Conservation (phyloP, 2,329 filamentous ascomycete species). For the Trematosphaeria pertusa region DNA sequence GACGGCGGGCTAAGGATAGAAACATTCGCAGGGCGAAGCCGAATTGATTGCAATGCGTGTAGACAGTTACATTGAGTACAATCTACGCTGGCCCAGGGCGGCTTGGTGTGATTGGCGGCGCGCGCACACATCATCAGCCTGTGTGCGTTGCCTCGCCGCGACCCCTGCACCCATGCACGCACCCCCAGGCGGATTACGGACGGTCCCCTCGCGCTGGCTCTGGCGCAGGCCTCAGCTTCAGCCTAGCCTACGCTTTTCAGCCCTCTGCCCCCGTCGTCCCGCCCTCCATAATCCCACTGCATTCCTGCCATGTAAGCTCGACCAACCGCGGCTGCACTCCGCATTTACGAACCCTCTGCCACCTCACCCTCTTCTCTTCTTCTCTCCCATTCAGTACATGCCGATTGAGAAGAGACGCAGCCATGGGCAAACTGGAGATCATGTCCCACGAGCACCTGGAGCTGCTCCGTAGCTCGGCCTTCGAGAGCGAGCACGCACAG, state of each 20-base stretch:
- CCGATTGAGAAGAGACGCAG: constrained; percentile 11
- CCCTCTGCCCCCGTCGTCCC: constrained; percentile 4
- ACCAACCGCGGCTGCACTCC: constrained; percentile 20
- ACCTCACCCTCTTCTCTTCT: constrained; percentile 5
- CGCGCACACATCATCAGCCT: not conserved
- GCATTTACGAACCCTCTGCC: constrained; percentile 14
- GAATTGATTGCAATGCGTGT: constrained; percentile 8
- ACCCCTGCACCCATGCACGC: too few relatives aligned
- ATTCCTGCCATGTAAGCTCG: constrained; percentile 20
- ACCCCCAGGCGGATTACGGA: constrained; percentile 23
- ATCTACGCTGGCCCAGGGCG: constrained; percentile 2
- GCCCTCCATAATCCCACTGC: not conserved
- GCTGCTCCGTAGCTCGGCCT: constrained; percentile 45
- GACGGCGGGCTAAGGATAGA: constrained; percentile 11
- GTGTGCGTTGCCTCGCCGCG: too few relatives aligned
- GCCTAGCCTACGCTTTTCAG: constrained; percentile 7
- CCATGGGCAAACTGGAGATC: constrained; percentile 33
- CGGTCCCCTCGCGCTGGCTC: constrained; percentile 6
- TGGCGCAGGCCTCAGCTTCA: constrained; percentile 4
- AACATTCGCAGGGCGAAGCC: constrained; percentile 8
- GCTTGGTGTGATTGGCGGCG: constrained; percentile 4
- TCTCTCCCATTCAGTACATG: not conserved
- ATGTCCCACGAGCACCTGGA: constrained; percentile 41
- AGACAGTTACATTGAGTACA: constrained; percentile 16
- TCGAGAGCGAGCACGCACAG: constrained; percentile 47